Evolutionary conservation across 75 land plant genomes (phyloP), one percentile per base, ranked within the genome.

Genomic region (Cupressus sempervirens): DNA sequence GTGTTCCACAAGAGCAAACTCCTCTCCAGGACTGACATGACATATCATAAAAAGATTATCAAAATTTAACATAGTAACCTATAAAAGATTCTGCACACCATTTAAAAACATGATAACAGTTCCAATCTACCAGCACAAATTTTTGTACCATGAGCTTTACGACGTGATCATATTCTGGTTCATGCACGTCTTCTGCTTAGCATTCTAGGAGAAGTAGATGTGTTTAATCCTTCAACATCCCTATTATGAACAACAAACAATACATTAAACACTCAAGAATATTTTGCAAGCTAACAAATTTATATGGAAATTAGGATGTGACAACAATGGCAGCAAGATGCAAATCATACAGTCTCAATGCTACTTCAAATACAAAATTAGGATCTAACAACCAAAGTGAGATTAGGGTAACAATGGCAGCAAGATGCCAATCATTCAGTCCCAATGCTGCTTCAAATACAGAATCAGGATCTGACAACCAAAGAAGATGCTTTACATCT

Each of bases 331-430:
- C n/a, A n/a, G n/a, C n/a, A n/a, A n/a, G n/a, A n/a, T n/a, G n/a
- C n/a, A n/a, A n/a, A n/a, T n/a, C n/a, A n/a, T n/a, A n/a, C n/a
- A n/a, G n/a, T n/a, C n/a, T n/a, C n/a, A n/a, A n/a, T n/a, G n/a
- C n/a, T n/a, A n/a, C n/a, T n/a, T n/a, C n/a, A n/a, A n/a, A n/a
- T n/a, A n/a, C n/a, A n/a, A n/a, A n/a, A n/a, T n/a, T n/a, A n/a
- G n/a, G n/a, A n/a, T n/a, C n/a, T n/a, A n/a, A n/a, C n/a, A n/a
- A 95, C 46, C 85, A 85, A 46, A 84, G 97, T 14, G 99, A 91
- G 85, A 95, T 96, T 80, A 96, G 86, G 74, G 99, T 98, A 41
- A 98, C 99, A 85, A 98, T 98, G 54, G 99, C 99, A 58, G 99
- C 94, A 88, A 98, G 93, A 76, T 98, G 94, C 73, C 96, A 84